Base-by-base conservation (phyloP, 306 rosid species). In the Vicia villosa region DNA sequence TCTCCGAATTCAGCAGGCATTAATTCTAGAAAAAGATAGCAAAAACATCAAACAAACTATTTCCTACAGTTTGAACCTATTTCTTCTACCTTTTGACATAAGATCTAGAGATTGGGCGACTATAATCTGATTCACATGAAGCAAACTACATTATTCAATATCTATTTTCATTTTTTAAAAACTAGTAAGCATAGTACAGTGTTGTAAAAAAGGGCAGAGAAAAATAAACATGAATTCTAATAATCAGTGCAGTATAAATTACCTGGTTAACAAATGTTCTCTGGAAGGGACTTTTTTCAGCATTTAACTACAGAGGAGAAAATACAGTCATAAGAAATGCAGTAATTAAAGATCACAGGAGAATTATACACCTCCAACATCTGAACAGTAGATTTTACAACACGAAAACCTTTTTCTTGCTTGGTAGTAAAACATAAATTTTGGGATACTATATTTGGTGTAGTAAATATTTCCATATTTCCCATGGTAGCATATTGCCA, bases 241-340 rank as follows among this genome's bases (percentile, higher is more conserved):
- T 77, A 56, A 52, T 55, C 73, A 68, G 60, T 42, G 71, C 28
- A 37, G 32, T 17, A 46, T 19, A 1, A 57, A 75, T 38, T 78
- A 95, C 99, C 97, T 95, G 99, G 80, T 95, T 89, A 76, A 91
- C 97, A 87, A 91, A 95, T 26, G 95, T 95, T 74, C 97, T 85
- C 67, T 86, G 96, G 81, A 91, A 91, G 75, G 97, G 97, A 68
- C 99, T 95, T 86, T 95, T 95, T 45, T 89, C 96, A 66, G 82
- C 91, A 87, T 95, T 95, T 85, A 95, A 87, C 99, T 95, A 95
- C 85, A 84, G 68, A 81, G 40, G 70, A 77, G 57, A 76, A 72
- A 55, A 68, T 38, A 55, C 22, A 47, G 58, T 67, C 56, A 74
- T 77, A 68, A 85, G 82, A 46, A 65, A 24, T 41, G 34, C 57